Evolutionary conservation across 495 filamentous ascomycete species (phyloP).

Genomic region (Xylona heveae): DNA sequence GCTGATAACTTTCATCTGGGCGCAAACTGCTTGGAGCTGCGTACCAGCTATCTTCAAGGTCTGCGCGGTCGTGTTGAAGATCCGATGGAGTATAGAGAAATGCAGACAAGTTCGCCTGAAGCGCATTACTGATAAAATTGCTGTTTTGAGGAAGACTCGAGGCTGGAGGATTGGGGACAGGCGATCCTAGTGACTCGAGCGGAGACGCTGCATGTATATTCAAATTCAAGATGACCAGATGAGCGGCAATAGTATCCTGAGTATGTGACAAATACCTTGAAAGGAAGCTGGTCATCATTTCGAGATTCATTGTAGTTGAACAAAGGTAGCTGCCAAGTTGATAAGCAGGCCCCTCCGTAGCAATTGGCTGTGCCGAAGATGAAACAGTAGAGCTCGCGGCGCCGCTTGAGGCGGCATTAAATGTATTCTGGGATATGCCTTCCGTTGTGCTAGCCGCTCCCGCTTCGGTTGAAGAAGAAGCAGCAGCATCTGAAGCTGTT

Average conservation of each 20-base stretch:
- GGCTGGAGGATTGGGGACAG: slow-evolving; percentile 4
- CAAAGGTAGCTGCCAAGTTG: slow-evolving; percentile 35
- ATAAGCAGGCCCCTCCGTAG: slow-evolving; percentile 19
- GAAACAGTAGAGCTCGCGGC: not conserved
- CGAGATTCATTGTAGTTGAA: slow-evolving; percentile 24
- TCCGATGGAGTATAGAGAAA: slow-evolving; percentile 32
- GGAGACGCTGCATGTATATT: slow-evolving; percentile 38
- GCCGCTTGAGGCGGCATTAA: not conserved
- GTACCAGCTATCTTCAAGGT: slow-evolving; percentile 40
- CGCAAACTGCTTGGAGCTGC: slow-evolving; percentile 18
- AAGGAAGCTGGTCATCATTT: slow-evolving; percentile 24
- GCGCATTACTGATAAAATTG: too few species aligned
- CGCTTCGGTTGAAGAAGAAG: slow-evolving; percentile 12
- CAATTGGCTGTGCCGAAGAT: too few species aligned
- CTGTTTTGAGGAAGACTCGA: slow-evolving; percentile 14
- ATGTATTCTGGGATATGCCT: too few species aligned
- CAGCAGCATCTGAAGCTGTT: slow-evolving; percentile 9
- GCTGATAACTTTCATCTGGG: slow-evolving; percentile 31
- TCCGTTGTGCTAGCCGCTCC: slow-evolving; percentile 12
- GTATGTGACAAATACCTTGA: slow-evolving; percentile 25
- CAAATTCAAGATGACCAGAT: slow-evolving; percentile 24
- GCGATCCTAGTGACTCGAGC: slow-evolving; percentile 13
- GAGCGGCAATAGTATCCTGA: slow-evolving; percentile 22
- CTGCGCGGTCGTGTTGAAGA: slow-evolving; percentile 24
- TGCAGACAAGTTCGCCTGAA: slow-evolving; percentile 19